Evolutionary conservation across 1,284 basidiomycete species (phyloP), one percentile per base, ranked within the genome.

Genomic region (Kalmanozyma brasiliensis): DNA sequence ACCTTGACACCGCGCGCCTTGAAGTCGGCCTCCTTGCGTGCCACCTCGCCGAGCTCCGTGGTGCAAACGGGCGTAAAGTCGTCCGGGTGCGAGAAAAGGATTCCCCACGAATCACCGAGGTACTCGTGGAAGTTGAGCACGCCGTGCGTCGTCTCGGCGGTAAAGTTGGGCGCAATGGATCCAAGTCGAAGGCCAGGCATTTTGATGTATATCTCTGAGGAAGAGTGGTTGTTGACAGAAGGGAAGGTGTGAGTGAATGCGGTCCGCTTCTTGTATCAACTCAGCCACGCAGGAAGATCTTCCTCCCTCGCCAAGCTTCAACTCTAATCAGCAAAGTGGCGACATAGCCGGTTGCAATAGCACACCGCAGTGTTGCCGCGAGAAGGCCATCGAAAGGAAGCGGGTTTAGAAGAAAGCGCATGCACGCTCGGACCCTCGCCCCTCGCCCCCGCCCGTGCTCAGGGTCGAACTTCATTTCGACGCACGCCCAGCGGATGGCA

Each of bases 31-130:
- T 87, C 86, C 63, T 91, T 89, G 74, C 91, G 89, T 36, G 95
- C 91, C 30, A 97, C 93, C 81, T 96, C 94, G 52, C 92, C 94
- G 47, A 99, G 89, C 86, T 98, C 96, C 47, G 96, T 99, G 44
- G 96, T 84, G 76, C 83, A 84, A 13, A 83, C 83, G 78, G 78
- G 81, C 40, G 77, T 82, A 52, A 81, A 86, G 77, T 86, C 86
- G 62, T 91, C 94, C 1, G 94, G 95, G 84, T 98, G 95, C 46
- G 71, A 57, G 47, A 76, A 69, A 10, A 75, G 64, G 45, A 91
- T 76, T 2, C 67, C 91, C 95, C 96, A 99, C 30, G 89, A 91
- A 80, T 89, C 85, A 42, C 89, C 91, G 77, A 93, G 89, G 88
- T 89, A 98, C 38, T 96, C 89, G 83, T 96, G 93, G 87, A 97